Percentiles rank a stretch among this genome's conserved stretches.
phyloP scores from a whole-genome alignment of 345 rosid genomes.

The Luvunga scandens region DNA sequence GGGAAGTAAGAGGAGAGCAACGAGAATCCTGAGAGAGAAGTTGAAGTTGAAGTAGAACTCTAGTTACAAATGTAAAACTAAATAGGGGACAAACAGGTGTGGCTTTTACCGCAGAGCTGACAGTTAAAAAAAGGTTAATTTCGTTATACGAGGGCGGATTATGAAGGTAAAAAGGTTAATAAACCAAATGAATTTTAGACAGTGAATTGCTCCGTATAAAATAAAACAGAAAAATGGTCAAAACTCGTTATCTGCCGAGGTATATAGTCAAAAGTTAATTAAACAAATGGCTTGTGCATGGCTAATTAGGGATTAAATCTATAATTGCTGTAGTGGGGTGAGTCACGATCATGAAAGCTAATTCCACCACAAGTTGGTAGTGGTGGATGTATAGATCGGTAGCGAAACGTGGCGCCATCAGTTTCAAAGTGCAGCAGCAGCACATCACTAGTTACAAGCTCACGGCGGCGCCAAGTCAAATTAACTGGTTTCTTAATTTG shows the following conservation, averaged over 20 bases:
- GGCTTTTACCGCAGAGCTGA: slow-evolving; percentile 7
- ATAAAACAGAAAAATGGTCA: slow-evolving; percentile 18
- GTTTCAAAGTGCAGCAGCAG: background rate
- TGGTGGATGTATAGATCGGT: background rate
- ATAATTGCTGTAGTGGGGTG: background rate
- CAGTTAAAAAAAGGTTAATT: slow-evolving; percentile 16
- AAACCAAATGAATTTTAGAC: background rate
- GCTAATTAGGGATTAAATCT: background rate
- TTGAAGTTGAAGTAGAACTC: background rate
- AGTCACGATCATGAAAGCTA: background rate
- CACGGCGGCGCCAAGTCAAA: slow-evolving; percentile 36
- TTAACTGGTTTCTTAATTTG: background rate
- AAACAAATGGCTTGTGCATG: too few relatives aligned
- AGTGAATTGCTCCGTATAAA: background rate
- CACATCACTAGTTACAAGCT: background rate
- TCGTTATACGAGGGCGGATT: slow-evolving; percentile 15
- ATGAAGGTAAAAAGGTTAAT: background rate
- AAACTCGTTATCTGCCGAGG: background rate
- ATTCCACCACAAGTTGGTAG: background rate
- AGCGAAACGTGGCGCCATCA: slow-evolving; percentile 13
- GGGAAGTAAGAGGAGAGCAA: background rate
- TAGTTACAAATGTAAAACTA: slow-evolving; percentile 1
- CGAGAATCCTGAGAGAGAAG: background rate
- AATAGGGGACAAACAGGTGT: background rate
- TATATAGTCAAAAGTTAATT: too few relatives aligned